Conservation (phyloP, 2,329 filamentous ascomycete species). For the Cladosporium sp. region DNA sequence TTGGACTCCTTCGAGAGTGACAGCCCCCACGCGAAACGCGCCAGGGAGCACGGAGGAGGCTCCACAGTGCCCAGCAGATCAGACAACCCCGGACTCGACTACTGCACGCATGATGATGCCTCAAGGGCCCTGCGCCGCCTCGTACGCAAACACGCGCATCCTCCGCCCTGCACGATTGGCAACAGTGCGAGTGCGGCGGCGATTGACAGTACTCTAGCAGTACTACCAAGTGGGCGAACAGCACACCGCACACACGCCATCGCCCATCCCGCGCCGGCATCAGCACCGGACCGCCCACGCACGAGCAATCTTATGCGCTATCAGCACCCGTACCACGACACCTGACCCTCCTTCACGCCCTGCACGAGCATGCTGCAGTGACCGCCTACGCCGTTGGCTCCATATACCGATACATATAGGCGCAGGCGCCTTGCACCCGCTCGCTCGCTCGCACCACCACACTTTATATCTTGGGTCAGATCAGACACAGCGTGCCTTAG, state of each 20-base stretch:
- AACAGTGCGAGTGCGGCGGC: no score
- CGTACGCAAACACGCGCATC: no score
- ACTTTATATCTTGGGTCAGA: background rate
- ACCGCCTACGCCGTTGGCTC: background rate
- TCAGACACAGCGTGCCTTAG: background rate
- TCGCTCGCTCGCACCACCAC: background rate
- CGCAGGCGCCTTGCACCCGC: constrained; percentile 4
- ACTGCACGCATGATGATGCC: no score
- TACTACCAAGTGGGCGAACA: background rate
- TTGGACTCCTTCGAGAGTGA: background rate
- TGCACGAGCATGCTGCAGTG: background rate
- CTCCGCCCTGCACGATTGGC: no score
- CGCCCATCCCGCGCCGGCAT: background rate
- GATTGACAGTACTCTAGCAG: no score
- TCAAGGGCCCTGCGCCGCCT: no score
- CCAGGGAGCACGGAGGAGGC: no score
- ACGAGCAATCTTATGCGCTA: background rate
- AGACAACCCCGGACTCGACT: no score
- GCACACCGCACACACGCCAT: background rate
- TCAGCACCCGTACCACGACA: background rate
- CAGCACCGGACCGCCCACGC: background rate
- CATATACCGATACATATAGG: constrained; percentile 4
- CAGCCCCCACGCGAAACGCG: no score
- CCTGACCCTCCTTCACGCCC: constrained; percentile 5
- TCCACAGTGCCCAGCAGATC: no score